A percentile compares a stretch with the other conserved stretches of the same genome.
Evolutionary conservation across 345 rosid genomes (phyloP).

Genomic region (Heritiera littoralis): DNA sequence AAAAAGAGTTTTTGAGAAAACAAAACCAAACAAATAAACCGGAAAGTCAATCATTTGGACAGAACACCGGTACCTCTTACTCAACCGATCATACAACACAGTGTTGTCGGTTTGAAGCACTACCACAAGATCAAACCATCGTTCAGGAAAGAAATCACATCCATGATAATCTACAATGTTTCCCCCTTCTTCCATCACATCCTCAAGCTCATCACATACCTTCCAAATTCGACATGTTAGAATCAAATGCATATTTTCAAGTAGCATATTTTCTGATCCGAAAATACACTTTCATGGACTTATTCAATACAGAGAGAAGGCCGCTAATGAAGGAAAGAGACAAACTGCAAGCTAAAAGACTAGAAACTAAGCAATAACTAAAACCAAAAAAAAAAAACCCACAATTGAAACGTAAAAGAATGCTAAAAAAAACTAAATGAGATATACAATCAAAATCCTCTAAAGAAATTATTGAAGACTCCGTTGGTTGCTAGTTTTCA

Average conservation of each 20-base stretch:
- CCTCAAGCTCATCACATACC: constrained; percentile 95
- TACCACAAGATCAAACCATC: constrained; percentile 81
- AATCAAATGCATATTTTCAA: background rate
- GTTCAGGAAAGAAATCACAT: constrained; percentile 80
- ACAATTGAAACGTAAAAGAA: background rate
- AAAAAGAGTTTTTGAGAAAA: constrained; percentile 11
- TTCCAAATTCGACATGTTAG: constrained; percentile 26
- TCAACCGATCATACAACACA: constrained; percentile 70
- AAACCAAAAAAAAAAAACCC: background rate
- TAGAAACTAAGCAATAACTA: background rate
- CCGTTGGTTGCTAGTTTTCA: too few species aligned
- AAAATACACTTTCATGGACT: background rate
- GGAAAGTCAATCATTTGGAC: background rate
- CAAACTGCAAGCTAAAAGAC: background rate
- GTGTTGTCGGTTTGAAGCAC: constrained; percentile 86
- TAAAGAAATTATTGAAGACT: background rate
- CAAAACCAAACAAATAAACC: background rate
- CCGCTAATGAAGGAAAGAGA: too few species aligned
- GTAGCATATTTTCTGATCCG: too few species aligned
- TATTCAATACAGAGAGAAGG: too few species aligned
- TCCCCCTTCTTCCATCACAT: constrained; percentile 78
- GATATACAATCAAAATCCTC: background rate
- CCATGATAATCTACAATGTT: constrained; percentile 89
- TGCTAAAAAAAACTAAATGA: background rate
- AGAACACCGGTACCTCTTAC: constrained; percentile 52